Evolutionary conservation across 495 filamentous ascomycete genomes (phyloP).

Genomic region (Rhypophila decipiens): DNA sequence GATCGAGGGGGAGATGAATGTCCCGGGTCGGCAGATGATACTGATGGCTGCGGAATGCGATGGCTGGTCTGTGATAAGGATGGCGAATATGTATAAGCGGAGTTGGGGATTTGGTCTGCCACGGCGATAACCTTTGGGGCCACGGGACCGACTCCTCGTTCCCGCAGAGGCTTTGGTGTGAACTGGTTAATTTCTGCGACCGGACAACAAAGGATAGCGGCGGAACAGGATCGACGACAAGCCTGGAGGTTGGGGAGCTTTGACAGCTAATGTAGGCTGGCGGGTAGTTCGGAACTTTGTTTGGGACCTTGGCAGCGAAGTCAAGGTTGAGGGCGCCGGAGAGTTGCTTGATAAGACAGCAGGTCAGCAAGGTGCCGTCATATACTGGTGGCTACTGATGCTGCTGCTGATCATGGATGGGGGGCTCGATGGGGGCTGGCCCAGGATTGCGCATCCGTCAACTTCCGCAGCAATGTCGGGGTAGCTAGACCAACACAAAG

Average conservation of each 20-base stretch:
- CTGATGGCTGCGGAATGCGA: conserved; percentile 34
- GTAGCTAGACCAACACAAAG: too few relatives aligned
- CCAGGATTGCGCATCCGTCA: background rate
- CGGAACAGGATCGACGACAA: background rate
- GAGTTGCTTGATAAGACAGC: conserved; percentile 5
- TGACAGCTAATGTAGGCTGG: background rate
- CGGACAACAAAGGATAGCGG: conserved; percentile 5
- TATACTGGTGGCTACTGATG: conserved; percentile 7
- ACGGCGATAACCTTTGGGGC: conserved; percentile 23
- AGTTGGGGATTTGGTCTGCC: conserved; percentile 28
- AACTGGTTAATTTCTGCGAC: conserved; percentile 1
- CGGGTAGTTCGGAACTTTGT: background rate
- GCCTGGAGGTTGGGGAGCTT: background rate
- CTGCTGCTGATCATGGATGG: background rate
- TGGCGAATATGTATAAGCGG: conserved; percentile 17
- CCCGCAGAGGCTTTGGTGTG: conserved; percentile 16
- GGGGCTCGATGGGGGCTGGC: conserved; percentile 1
- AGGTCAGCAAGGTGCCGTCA: conserved; percentile 15
- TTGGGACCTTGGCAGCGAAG: background rate
- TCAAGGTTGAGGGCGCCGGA: background rate
- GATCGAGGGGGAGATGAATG: conserved; percentile 20
- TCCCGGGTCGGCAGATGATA: conserved; percentile 29
- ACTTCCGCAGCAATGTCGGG: too few relatives aligned
- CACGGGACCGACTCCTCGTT: conserved; percentile 23
- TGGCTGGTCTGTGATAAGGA: conserved; percentile 36